These are phyloP conservation scores for Metarhizium robertsii DNA, from an alignment of 2,329 filamentous ascomycete genomes.

Conservation along the genomic window DNA sequence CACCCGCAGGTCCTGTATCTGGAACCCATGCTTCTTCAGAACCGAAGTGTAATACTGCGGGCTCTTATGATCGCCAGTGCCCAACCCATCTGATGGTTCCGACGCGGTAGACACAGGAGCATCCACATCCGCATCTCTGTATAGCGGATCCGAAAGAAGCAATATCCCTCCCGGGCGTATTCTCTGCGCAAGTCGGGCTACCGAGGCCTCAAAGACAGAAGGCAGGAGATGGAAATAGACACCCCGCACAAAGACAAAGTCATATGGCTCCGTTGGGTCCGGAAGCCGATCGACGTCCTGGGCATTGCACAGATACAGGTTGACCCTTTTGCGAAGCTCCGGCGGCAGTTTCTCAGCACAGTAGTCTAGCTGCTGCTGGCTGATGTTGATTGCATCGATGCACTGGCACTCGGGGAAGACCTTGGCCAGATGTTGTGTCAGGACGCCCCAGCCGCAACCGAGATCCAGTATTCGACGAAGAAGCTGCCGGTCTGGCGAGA, in stretches of 20 bases:
- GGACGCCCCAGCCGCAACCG: slow-evolving; percentile 5
- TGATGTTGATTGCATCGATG: slow-evolving; percentile 7
- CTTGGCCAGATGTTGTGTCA: slow-evolving; percentile 1
- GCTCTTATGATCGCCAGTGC: neutral
- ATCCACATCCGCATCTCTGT: neutral
- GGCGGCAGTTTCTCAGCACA: neutral
- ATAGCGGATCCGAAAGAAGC: slow-evolving; percentile 4
- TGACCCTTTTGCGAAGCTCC: neutral
- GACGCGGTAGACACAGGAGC: neutral
- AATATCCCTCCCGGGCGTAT: neutral
- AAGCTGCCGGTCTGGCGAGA: neutral
- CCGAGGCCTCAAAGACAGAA: slow-evolving; percentile 4
- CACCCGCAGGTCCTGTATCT: slow-evolving; percentile 3
- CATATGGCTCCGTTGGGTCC: neutral
- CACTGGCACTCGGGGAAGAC: slow-evolving; percentile 2
- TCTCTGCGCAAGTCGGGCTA: slow-evolving; percentile 3
- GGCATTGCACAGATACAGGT: slow-evolving; percentile 1
- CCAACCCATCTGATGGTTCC: neutral
- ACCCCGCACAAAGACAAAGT: slow-evolving; percentile 2
- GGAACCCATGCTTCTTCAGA: slow-evolving; percentile 1
- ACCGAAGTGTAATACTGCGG: slow-evolving; percentile 1
- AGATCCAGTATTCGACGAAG: slow-evolving; percentile 3
- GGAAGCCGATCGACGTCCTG: slow-evolving; percentile 2
- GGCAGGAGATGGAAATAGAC: neutral
- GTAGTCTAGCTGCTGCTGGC: slow-evolving; percentile 2